Evolutionary conservation across 768 basidiomycete genomes (phyloP).

Genomic region (Podaxis sp.): DNA sequence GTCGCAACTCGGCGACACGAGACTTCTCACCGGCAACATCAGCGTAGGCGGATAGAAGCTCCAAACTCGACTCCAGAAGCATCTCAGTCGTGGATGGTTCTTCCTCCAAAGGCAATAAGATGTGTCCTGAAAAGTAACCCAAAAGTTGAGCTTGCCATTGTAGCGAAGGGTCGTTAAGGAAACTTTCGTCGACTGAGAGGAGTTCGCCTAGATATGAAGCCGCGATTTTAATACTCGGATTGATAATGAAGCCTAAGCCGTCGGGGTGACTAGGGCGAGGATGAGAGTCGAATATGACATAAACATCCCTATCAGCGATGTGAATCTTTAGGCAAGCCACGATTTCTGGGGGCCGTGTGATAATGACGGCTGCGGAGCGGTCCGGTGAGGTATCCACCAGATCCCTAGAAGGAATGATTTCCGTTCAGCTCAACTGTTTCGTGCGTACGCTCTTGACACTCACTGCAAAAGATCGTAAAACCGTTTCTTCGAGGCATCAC

Average conservation of each 20-base stretch:
- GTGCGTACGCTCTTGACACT: slow-evolving; percentile 17
- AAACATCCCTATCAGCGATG: slow-evolving; percentile 34
- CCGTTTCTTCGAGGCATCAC: slow-evolving; percentile 10
- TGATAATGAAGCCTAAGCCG: slow-evolving; percentile 60
- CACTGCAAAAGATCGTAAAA: slow-evolving; percentile 30
- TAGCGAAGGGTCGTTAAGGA: slow-evolving; percentile 40
- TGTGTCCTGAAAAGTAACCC: slow-evolving; percentile 56
- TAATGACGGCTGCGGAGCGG: slow-evolving; percentile 41
- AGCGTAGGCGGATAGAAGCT: slow-evolving; percentile 12
- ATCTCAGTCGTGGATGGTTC: slow-evolving; percentile 10
- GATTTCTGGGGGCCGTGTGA: slow-evolving; percentile 74
- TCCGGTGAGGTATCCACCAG: slow-evolving; percentile 24
- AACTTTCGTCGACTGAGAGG: slow-evolving; percentile 44
- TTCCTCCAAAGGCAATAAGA: slow-evolving; percentile 37
- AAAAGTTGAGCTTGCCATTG: slow-evolving; percentile 70
- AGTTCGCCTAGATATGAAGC: slow-evolving; percentile 44
- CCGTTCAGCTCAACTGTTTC: neutral
- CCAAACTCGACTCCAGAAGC: slow-evolving; percentile 13
- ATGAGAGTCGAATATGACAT: slow-evolving; percentile 68
- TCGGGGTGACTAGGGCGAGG: slow-evolving; percentile 56
- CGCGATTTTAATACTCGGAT: slow-evolving; percentile 40
- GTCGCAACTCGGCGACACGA: neutral
- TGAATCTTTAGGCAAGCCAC: slow-evolving; percentile 47
- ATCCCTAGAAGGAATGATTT: slow-evolving; percentile 17
- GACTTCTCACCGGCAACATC: slow-evolving; percentile 10